Evolutionary conservation across 345 rosid species (phyloP), one percentile per base, ranked within the genome.

Genomic region (Abelmoschus esculentus): DNA sequence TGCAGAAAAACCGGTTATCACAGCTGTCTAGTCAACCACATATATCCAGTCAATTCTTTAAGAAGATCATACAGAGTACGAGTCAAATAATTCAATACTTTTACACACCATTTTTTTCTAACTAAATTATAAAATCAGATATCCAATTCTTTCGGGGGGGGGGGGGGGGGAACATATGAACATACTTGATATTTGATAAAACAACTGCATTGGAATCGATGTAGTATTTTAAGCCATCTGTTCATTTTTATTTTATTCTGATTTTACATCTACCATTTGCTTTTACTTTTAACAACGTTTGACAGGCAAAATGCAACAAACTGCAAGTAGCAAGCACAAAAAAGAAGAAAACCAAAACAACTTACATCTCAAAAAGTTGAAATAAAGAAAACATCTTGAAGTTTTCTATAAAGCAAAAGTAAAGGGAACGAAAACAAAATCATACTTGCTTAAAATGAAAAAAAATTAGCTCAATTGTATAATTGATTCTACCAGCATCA

Each of bases 21-120:
- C 89, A 84, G 99, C 99, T 86, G 96, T 91, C 99, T 91, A 91
- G 87, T 83, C 80, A 85, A 86, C 28, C 76, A 80, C 13, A 72
- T 67, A 77, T 64, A 80, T 63, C 50, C 64, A 71, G 85, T 95
- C 86, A 88, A 90, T 74, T 77, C 76, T 83, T 60, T 26, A 67
- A 47, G 17, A 70, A 60, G 54, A 29, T 61, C 55, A 42, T 49
- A 42, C 14, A 31, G 18, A 19, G 3, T 5, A 18, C 19, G 32
- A 42, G 68, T 18, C 18, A 42, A 42, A 42, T 19, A 64, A 9
- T 64, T 26, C 34, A 64, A 64, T 36, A 22, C 12, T 6, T 19
- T 11, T 12, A 17, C 68, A 6, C 54, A 13, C 7, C 68, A 22
- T 32, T 22, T 7, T 3, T 42, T 42, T 5, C 26, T 64, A 64